A percentile compares a stretch with the other conserved stretches of the same genome.
Conservation (phyloP, 768 basidiomycete species). For the Collybiopsis confluens region DNA sequence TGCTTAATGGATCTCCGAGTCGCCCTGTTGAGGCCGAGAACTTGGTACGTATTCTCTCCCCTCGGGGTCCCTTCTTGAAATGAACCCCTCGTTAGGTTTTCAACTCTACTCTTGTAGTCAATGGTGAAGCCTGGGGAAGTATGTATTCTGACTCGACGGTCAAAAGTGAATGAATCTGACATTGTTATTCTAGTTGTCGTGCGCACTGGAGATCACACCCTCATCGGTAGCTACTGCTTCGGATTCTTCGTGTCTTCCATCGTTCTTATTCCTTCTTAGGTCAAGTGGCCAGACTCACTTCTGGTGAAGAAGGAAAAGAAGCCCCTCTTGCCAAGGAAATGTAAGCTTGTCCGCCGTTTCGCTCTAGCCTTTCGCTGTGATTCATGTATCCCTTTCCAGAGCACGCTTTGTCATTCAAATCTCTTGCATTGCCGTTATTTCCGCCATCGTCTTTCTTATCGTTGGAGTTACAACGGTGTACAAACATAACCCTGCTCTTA, state of each 20-base stretch:
- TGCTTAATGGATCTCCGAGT: conserved; percentile 38
- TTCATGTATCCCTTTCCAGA: conserved; percentile 25
- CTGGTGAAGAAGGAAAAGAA: conserved; percentile 59
- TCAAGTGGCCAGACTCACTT: conserved; percentile 65
- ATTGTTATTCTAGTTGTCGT: conserved; percentile 44
- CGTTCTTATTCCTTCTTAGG: conserved; percentile 28
- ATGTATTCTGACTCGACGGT: conserved; percentile 19
- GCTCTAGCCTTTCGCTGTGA: too few species aligned
- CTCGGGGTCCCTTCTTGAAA: too few species aligned
- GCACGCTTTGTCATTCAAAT: conserved; percentile 59
- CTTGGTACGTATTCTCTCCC: conserved; percentile 35
- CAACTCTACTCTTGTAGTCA: conserved; percentile 65
- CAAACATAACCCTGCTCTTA: conserved; percentile 54
- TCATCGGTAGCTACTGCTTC: conserved; percentile 55
- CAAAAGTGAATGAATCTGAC: not conserved
- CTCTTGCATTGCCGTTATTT: conserved; percentile 56
- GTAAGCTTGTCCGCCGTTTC: conserved; percentile 30
- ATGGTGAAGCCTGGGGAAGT: conserved; percentile 72
- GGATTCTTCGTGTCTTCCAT: conserved; percentile 6
- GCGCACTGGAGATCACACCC: conserved; percentile 61
- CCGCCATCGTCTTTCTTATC: conserved; percentile 60
- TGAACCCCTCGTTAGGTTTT: conserved; percentile 54
- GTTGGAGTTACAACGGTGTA: conserved; percentile 66
- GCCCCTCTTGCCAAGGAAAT: conserved; percentile 67
- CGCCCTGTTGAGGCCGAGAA: conserved; percentile 66